phyloP scores from a whole-genome alignment of 495 filamentous ascomycete genomes.

The Trichocladium antarcticum region DNA sequence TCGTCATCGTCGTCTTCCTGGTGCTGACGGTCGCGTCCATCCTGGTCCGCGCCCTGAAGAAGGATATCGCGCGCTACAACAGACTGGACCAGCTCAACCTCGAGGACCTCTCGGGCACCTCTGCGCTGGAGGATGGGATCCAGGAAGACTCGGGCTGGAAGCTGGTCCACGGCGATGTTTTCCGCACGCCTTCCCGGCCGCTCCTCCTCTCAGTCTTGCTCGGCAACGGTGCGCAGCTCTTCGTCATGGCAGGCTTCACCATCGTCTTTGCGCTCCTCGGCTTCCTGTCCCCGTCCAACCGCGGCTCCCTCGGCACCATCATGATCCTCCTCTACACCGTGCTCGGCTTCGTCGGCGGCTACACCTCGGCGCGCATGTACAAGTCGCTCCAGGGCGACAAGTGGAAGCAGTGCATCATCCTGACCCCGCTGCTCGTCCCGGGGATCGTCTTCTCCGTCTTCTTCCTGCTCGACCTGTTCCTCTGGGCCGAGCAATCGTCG shows the following conservation, averaged over 20 bases:
- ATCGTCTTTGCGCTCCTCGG: constrained; percentile 89
- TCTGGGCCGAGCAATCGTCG: constrained; percentile 81
- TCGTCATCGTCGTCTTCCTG: constrained; percentile 85
- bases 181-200: constrained; percentile 72
- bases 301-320: constrained; percentile 81
- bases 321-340: constrained; percentile 87
- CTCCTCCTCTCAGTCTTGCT: constrained; percentile 78
- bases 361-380: constrained; percentile 79
- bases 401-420: constrained; percentile 86
- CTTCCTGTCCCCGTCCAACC: constrained; percentile 88
- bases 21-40: constrained; percentile 84
- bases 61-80: constrained; percentile 95
- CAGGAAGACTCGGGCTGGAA: constrained; percentile 99
- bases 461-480: constrained; percentile 91
- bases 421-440: constrained; percentile 79
- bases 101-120: constrained; percentile 69
- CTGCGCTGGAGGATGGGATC: constrained; percentile 76
- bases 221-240: constrained; percentile 89
- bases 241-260: constrained; percentile 93
- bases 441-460: constrained; percentile 78
- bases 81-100: constrained; percentile 75
- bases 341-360: constrained; percentile 87
- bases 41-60: constrained; percentile 71
- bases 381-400: constrained; percentile 82
- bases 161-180: constrained; percentile 93